Conservation (phyloP, 2,329 filamentous ascomycete genomes). For the Pestalotiopsis sp. region DNA sequence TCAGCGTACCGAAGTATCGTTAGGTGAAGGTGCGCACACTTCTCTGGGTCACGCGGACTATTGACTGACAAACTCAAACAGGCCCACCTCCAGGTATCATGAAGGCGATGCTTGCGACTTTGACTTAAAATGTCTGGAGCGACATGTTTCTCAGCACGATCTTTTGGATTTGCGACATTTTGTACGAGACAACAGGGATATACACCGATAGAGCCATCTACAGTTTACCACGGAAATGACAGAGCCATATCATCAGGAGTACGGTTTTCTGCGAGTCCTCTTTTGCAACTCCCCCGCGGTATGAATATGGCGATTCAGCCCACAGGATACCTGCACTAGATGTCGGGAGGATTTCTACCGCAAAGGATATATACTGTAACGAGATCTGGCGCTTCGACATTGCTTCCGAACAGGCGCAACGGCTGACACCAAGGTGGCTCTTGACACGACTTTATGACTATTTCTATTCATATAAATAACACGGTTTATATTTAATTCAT, state of each 20-base stretch:
- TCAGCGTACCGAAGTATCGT: slow-evolving; percentile 75
- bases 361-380: neutral
- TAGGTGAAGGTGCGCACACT: slow-evolving; percentile 49
- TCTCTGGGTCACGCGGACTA: neutral
- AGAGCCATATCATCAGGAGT: neutral
- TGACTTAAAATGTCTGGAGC: slow-evolving; percentile 52
- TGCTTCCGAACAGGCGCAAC: neutral
- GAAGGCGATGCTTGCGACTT: slow-evolving; percentile 70
- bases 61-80: slow-evolving; percentile 33
- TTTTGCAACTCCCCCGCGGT: neutral
- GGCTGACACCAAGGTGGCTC: neutral
- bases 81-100: slow-evolving; percentile 66
- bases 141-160: neutral
- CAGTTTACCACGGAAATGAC: neutral
- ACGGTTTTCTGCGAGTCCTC: neutral
- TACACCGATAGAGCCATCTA: neutral
- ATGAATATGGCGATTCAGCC: neutral
- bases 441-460: slow-evolving; percentile 1
- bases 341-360: neutral
- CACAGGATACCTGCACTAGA: neutral
- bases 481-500: neutral
- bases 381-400: neutral
- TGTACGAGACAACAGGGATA: neutral
- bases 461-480: slow-evolving; percentile 1
- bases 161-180: neutral